phyloP scores from a whole-genome alignment of 148 eudicot species.

The Rhododendron henanense region DNA sequence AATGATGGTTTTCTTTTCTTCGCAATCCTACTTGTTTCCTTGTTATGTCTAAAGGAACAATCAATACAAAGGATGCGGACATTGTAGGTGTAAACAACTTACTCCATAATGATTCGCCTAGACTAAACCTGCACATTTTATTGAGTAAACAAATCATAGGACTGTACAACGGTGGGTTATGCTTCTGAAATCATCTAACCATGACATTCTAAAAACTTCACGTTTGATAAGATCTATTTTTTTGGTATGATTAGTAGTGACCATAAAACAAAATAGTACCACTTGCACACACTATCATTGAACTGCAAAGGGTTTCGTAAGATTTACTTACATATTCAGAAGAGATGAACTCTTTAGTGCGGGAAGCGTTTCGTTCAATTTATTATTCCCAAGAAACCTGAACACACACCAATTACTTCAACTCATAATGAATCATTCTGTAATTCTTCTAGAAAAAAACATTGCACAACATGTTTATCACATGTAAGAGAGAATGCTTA shows the following conservation, averaged over 20 bases:
- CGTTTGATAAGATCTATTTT: neutral
- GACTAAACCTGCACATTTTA: neutral
- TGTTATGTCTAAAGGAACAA: neutral
- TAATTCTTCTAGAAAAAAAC: neutral
- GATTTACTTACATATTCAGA: neutral
- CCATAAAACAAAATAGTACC: neutral
- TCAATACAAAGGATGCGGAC: neutral
- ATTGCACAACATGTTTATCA: neutral
- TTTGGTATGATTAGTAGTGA: neutral
- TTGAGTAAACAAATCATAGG: neutral
- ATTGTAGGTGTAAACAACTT: neutral
- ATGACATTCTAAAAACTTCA: neutral
- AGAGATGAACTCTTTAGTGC: neutral
- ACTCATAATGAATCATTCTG: neutral
- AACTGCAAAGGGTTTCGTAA: neutral
- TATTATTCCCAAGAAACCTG: neutral
- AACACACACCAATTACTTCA: neutral
- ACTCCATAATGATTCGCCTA: neutral
- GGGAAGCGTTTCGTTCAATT: neutral
- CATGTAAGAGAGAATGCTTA: neutral
- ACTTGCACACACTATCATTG: neutral
- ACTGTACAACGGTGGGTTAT: neutral
- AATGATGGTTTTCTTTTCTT: neutral
- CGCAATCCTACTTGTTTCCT: neutral
- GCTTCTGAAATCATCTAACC: neutral